Evolutionary conservation across 345 rosid species (phyloP), one percentile per base, ranked within the genome.

Genomic region (Erysimum cheiranthoides): DNA sequence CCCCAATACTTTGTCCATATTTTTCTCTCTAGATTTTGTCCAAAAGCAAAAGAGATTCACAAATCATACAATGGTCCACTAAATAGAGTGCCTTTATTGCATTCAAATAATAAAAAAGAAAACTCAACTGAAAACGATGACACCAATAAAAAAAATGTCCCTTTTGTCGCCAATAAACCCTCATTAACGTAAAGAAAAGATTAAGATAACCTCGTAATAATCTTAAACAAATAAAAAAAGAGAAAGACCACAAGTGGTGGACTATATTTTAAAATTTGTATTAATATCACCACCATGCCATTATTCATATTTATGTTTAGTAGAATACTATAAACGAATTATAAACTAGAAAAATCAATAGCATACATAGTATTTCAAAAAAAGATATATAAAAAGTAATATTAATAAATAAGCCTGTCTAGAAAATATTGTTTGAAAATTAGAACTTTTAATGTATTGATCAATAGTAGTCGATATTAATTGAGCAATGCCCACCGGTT

Each of bases 31-130:
- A 68, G 73, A 68, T 75, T 50, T 68, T 39, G 30, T 75, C 46
- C 40, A 60, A 61, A 75, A 60, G 79, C 79, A 75, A 60, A 68
- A 60, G 45, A 52, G 73, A 60, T 68, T 67, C 54, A 59, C 73
- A 67, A 67, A 75, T 75, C 79, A 50, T 10, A 40, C 30, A 60
- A 59, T 60, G 79, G 79, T 75, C 79, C 68, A 75, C 73, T 75
- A 67, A 59, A 49, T 54, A 31, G 53, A 59, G 9, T 16, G 61
- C 61, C 47, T 67, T 59, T 67, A 63, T n/a, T 39, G 30, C 39
- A 47, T 50, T 1, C 3, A 10, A 61, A 71, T 12, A 28, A 30
- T 35, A 57, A 57, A 57, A 66, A 74, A 47, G 18, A 27, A 58
- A 47, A 47, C 45, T 28, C 60, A 58, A 74, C 45, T 38, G 60